Evolutionary conservation across 257 asterid species (phyloP), one percentile per base, ranked within the genome.

Genomic region (Asclepias syriaca): DNA sequence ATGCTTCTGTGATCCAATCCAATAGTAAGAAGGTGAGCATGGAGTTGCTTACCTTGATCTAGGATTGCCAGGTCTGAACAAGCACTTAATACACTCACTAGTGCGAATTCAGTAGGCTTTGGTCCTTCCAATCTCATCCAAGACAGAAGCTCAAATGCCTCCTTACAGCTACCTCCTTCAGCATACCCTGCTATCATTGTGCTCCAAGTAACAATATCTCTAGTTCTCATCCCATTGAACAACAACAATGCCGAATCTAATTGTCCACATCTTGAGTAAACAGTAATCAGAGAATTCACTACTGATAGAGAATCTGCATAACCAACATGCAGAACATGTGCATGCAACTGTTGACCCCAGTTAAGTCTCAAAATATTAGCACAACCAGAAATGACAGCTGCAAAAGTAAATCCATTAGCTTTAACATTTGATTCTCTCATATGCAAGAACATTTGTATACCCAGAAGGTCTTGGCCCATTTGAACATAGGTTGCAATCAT

Each of bases 121-220:
- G 94, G 85, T 67, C 96, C 97, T 51, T 85, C 89, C 79, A 84
- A 82, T 84, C 95, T 91, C 97, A 93, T 91, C 81, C 81, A 69
- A 12, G 84, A 79, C 40, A 93, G 83, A 65, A 89, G 83, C 87
- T 88, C 84, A 59, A 93, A 87, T 19, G 90, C 92, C 68, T 85
- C 91, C 82, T 87, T 94, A 60, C 87, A 89, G 9, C 55, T 76
- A 68, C 96, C 97, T 53, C 78, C 89, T 86, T 91, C 96, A 77
- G 97, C 81, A 82, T 82, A 87, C 18, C 96, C 97, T n/a, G 95
- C 82, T 66, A 93, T 89, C 16, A 93, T 79, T 6, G 96, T 88
- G 76, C 97, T 93, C 97, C 97, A 93, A 70, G 97, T 88, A 74
- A 93, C 79, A 56, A 93, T 71, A 80, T 93, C 96, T 76, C 87